Conservation (phyloP, 2,329 filamentous ascomycete species). For the Trichoderma arundinaceum region DNA sequence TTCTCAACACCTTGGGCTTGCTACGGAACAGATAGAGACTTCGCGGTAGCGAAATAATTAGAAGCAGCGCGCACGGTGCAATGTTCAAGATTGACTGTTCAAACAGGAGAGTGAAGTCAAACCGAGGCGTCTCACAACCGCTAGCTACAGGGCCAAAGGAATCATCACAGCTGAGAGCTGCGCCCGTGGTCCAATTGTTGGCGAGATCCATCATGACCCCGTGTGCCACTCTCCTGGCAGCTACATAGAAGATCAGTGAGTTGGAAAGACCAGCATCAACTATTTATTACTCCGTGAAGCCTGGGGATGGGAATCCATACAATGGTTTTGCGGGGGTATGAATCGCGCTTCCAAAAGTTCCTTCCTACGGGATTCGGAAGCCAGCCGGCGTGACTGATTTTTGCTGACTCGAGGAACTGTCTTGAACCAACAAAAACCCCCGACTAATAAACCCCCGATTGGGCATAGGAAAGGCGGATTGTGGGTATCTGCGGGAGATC, state of each 20-base stretch:
- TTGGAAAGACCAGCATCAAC: not conserved
- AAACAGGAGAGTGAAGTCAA: conserved; percentile 41
- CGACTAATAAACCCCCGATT: not conserved
- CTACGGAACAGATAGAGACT: not conserved
- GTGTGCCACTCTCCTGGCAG: not conserved
- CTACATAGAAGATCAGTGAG: not conserved
- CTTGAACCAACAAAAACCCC: not conserved
- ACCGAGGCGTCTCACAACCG: too few relatives aligned
- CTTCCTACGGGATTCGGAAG: not conserved
- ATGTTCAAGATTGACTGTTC: conserved; percentile 39
- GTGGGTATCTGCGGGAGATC: not conserved
- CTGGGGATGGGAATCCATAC: not conserved
- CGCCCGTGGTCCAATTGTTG: not conserved
- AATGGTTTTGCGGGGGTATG: not conserved
- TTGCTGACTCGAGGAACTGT: not conserved
- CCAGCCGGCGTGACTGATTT: not conserved
- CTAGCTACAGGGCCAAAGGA: too few relatives aligned
- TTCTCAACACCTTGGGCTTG: not conserved
- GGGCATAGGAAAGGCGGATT: not conserved
- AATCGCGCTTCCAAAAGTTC: not conserved
- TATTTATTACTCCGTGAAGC: not conserved
- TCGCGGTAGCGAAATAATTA: not conserved
- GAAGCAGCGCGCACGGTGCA: conserved; percentile 26
- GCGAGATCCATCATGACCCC: conserved; percentile 1
- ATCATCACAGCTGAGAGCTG: conserved; percentile 27